These are phyloP conservation scores for Aureobasidium sp. DNA, from an alignment of 2,329 filamentous ascomycete genomes.

Conservation along the genomic window DNA sequence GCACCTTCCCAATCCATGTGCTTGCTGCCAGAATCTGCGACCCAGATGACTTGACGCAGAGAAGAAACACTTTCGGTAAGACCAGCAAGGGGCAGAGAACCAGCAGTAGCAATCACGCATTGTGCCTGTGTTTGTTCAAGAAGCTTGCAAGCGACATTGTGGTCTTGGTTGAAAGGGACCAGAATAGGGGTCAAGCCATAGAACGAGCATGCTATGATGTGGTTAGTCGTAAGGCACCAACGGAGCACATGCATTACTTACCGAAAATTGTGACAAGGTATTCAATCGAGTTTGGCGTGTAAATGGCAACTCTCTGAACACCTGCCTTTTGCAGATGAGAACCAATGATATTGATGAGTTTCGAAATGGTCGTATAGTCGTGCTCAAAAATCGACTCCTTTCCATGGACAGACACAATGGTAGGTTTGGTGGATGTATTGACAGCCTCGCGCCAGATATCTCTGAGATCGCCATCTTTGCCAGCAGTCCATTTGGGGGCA, in stretches of 20 bases:
- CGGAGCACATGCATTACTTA: constrained; percentile 23
- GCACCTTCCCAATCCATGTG: constrained; percentile 96
- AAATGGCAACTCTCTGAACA: constrained; percentile 68
- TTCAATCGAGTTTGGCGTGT: constrained; percentile 89
- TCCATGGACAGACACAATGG: constrained; percentile 69
- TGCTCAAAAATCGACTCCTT: constrained; percentile 67
- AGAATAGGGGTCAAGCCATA: constrained; percentile 79
- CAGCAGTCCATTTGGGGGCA: constrained; percentile 72
- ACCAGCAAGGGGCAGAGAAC: constrained; percentile 71
- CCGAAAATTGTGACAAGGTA: constrained; percentile 71
- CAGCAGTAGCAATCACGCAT: constrained; percentile 73
- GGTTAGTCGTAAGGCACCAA: constrained; percentile 10
- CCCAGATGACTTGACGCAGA: constrained; percentile 78
- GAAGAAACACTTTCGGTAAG: constrained; percentile 61
- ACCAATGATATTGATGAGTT: constrained; percentile 82
- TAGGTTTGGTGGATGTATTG: constrained; percentile 45
- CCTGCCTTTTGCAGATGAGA: constrained; percentile 62
- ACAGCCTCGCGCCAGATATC: constrained; percentile 76
- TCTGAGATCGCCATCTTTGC: constrained; percentile 79
- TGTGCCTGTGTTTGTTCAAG: constrained; percentile 68
- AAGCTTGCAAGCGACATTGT: constrained; percentile 61
- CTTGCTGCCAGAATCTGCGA: constrained; percentile 79
- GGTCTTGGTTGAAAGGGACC: constrained; percentile 70
- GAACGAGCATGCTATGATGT: constrained; percentile 63
- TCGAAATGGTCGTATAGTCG: constrained; percentile 60